phyloP scores from a whole-genome alignment of 345 rosid genomes.

The Turnera subulata region DNA sequence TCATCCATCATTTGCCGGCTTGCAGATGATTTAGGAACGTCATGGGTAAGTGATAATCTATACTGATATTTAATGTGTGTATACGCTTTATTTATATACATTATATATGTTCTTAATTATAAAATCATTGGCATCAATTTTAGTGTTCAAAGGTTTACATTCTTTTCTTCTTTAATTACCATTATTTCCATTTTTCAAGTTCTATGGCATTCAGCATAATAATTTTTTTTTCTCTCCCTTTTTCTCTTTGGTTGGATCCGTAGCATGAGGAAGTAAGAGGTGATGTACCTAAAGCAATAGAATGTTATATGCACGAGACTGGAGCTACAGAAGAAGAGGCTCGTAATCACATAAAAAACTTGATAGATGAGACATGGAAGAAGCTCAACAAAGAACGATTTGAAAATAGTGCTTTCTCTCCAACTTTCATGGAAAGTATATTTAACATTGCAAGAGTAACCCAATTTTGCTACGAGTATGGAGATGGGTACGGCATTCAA shows the following conservation, averaged over 20 bases:
- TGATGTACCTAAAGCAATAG: conserved; percentile 19
- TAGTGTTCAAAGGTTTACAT: too few relatives aligned
- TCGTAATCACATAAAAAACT: neutral
- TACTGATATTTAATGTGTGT: neutral
- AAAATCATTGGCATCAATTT: too few relatives aligned
- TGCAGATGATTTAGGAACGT: conserved; percentile 19
- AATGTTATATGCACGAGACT: conserved; percentile 25
- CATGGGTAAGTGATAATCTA: neutral
- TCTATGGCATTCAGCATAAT: too few relatives aligned
- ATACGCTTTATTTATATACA: too few relatives aligned
- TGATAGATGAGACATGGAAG: conserved; percentile 22
- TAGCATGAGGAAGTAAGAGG: conserved; percentile 24
- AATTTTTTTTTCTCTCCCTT: too few relatives aligned
- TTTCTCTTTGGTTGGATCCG: neutral
- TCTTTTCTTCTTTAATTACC: neutral
- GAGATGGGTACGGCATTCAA: neutral
- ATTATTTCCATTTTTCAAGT: too few relatives aligned
- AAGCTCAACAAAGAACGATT: conserved; percentile 12
- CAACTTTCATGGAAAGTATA: neutral
- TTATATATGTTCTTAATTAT: too few relatives aligned
- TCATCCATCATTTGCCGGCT: conserved; percentile 7
- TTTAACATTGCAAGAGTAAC: neutral
- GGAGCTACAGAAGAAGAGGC: conserved; percentile 18
- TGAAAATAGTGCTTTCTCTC: neutral
- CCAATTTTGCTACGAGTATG: neutral